A percentile compares a stretch with the other conserved stretches of the same genome.
phyloP scores from a whole-genome alignment of 176 grass and related monocot species.

The Themeda triandra region DNA sequence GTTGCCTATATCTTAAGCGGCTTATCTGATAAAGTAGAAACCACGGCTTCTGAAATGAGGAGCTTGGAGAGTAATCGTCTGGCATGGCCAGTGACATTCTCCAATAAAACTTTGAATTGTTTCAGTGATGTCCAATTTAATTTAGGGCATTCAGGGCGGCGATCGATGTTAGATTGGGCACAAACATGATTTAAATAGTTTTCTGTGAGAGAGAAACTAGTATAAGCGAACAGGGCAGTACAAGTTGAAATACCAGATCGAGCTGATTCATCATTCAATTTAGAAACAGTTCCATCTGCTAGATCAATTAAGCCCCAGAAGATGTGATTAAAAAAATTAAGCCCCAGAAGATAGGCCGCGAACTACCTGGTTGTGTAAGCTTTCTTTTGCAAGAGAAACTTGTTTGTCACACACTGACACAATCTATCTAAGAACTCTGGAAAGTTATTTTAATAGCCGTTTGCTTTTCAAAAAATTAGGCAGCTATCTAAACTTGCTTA shows the following conservation, averaged over 20 bases:
- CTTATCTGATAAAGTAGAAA: background rate
- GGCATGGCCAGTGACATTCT: background rate
- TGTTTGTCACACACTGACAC: background rate
- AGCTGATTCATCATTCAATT: background rate
- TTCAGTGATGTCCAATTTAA: background rate
- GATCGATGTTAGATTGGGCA: background rate
- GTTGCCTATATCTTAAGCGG: background rate
- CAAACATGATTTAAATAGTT: too few relatives aligned
- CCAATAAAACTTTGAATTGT: background rate
- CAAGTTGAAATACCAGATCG: background rate
- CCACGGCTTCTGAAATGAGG: background rate
- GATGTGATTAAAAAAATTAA: too few relatives aligned
- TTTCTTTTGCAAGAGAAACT: background rate
- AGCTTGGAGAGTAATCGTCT: too few relatives aligned
- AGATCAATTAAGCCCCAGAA: background rate
- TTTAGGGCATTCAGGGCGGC: background rate
- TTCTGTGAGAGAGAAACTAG: too few relatives aligned
- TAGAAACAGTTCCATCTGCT: background rate
- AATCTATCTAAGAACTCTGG: background rate
- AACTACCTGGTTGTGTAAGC: background rate
- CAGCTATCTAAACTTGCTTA: background rate
- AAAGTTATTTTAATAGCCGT: background rate
- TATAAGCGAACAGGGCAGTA: too few relatives aligned
- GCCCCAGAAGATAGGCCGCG: background rate
- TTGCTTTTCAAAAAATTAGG: background rate